Evolutionary conservation across 495 filamentous ascomycete species (phyloP), one percentile per base, ranked within the genome.

Genomic region (Podospora didyma): DNA sequence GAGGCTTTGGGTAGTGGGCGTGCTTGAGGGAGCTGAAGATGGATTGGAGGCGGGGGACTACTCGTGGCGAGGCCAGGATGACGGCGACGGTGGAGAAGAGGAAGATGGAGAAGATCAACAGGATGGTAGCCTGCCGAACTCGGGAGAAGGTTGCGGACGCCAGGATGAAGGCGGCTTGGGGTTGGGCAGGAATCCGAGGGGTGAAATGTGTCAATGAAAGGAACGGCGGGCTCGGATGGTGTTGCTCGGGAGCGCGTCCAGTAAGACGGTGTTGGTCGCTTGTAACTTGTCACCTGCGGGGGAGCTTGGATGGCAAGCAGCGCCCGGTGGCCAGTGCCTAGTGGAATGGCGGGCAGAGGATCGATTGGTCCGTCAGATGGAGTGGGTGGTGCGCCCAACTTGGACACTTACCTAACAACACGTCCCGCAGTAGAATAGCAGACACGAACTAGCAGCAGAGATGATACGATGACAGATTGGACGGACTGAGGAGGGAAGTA

Each of bases 21-120:
- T 69, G 63, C 53, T 64, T 67, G 62, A 84, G 73, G 57, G 79
- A 73, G 46, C 78, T 79, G 56, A 91, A 75, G 65, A 91, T 74
- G 44, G 79, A 71, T 58, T 83, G 77, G 57, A 93, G 75, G 46
- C 88, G 83, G 31, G 82, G 75, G 62, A 82, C 71, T 62, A 88
- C 69, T 58, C 85, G 81, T 65, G 82, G 73, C 66, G 85, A 80
- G 73, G 91, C 90, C 90, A 96, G 87, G 73, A 86, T 90, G 85
- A 86, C 68, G 67, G 74, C 62, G 48, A 86, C 69, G 60, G 73
- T 69, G 60, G 84, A 61, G 73, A 92, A 82, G 64, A 89, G 75
- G 66, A 87, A 51, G 68, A 89, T 53, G 63, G 76, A 66, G 64
- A 84, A 72, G 59, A 82, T 60, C 61, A 79, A 61, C 57, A 81